Evolutionary conservation across 1,139 yeast genomes (phyloP), one percentile per base, ranked within the genome.

Genomic region (Hyphopichia pseudoburtonii): DNA sequence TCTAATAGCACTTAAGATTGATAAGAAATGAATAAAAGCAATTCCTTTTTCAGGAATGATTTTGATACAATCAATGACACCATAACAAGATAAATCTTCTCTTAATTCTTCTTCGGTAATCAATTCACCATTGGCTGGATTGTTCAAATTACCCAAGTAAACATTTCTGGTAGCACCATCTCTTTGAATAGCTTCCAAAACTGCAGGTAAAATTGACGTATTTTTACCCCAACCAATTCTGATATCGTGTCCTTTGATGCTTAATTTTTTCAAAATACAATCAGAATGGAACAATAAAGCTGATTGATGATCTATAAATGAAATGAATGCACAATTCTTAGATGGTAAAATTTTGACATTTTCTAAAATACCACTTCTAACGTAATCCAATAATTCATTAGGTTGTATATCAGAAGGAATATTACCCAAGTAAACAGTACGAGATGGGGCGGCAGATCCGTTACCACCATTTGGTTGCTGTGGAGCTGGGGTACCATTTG

Each of bases 161-260:
- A 92, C 95, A 52, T 87, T 86, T 63, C 97, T 77, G 5, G 97
- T 86, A 8, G 97, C 97, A 27, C 90, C 89, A 48, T 88, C 90
- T 47, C 85, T 79, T 48, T 82, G 82, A 34, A 90, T 86, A 16
- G 92, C 86, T 40, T 78, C 76, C 45, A 79, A 67, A 7, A 90
- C 86, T 4, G 82, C 74, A 1, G 89, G 82, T 35, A 82, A 75
- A 22, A 88, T 73, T 9, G 84, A 76, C 23, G 79, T 67, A 33
- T 86, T 78, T 35, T 75, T 71, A 8, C 87, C 86, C 81, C 94
- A 86, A 17, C 84, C 82, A 28, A 88, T 70, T 48, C 80, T 68
- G 30, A 78, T 70, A 49, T 78, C 82, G 46, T 76, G 74, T 35
- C 79, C 80, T 48, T 72, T 72, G 39, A 78, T 77, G 37, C 73